A percentile compares a stretch with the other conserved stretches of the same genome.
These are phyloP conservation scores for Dryas drummondii DNA, from an alignment of 306 rosid species.

Conservation along the genomic window DNA sequence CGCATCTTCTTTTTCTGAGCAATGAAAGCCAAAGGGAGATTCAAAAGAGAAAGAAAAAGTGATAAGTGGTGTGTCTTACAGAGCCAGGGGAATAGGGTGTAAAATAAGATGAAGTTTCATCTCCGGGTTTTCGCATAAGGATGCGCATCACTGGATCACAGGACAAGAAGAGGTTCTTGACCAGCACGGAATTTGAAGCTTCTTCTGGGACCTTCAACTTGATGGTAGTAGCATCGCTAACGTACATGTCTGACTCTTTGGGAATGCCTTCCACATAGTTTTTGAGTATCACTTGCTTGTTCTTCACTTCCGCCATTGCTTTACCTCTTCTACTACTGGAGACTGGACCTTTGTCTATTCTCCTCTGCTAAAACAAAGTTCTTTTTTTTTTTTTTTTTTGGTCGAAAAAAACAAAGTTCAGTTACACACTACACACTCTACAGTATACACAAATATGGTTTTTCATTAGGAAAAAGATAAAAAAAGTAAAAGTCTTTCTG, in stretches of 20 bases:
- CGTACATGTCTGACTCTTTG: slow-evolving; percentile 4
- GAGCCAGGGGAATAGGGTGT: slow-evolving; percentile 38
- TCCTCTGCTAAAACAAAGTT: no score
- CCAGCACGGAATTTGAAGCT: slow-evolving; percentile 41
- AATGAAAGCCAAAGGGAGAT: background rate
- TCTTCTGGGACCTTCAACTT: slow-evolving; percentile 35
- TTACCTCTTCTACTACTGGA: background rate
- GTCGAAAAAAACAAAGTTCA: no score
- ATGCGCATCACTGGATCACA: slow-evolving; percentile 65
- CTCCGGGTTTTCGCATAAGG: slow-evolving; percentile 24
- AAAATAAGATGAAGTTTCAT: background rate
- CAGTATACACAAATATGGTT: no score
- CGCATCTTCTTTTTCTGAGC: background rate
- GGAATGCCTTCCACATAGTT: slow-evolving; percentile 3
- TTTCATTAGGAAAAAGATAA: no score
- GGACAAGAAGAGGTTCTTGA: slow-evolving; percentile 60
- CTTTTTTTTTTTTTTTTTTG: no score
- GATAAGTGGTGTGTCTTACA: slow-evolving; percentile 23
- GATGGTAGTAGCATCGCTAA: slow-evolving; percentile 18
- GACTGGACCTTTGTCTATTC: no score
- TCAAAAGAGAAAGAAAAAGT: background rate
- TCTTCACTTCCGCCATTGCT: slow-evolving; percentile 6
- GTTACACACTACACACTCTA: no score
- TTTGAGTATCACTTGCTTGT: slow-evolving; percentile 6
- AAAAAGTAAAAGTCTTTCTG: background rate